These are phyloP conservation scores for Lasiosphaeria miniovina DNA, from an alignment of 495 filamentous ascomycete genomes.

Conservation along the genomic window DNA sequence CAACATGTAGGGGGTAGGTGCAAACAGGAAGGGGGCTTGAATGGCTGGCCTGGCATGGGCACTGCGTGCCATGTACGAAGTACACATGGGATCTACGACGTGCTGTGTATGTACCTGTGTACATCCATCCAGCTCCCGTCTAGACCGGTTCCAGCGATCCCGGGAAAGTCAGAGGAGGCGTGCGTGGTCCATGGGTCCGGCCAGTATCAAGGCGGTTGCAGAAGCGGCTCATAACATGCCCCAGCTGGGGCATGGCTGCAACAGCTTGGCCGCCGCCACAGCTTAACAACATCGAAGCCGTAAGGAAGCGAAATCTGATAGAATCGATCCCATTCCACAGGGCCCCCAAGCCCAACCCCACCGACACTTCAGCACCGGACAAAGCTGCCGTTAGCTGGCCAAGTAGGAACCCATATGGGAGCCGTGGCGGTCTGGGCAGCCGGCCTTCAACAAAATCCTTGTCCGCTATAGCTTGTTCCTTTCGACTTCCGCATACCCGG, in stretches of 20 bases:
- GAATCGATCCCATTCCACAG: background rate
- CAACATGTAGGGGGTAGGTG: slow-evolving; percentile 12
- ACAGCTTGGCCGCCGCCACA: background rate
- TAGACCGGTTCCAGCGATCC: background rate
- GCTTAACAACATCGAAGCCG: background rate
- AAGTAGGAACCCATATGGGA: slow-evolving; percentile 11
- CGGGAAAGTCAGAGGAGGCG: background rate
- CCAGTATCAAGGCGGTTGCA: slow-evolving; percentile 7
- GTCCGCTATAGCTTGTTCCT: slow-evolving; percentile 9
- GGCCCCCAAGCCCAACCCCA: background rate
- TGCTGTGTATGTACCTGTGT: background rate
- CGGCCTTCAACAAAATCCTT: slow-evolving; percentile 6
- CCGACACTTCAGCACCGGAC: background rate
- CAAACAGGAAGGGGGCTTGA: slow-evolving; percentile 18
- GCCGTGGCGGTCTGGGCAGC: slow-evolving; percentile 10
- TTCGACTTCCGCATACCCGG: background rate
- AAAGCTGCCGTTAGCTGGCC: background rate
- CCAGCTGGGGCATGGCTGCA: background rate
- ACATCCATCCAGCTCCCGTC: too few relatives aligned
- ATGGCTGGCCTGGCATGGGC: slow-evolving; percentile 20
- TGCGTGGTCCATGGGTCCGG: slow-evolving; percentile 7
- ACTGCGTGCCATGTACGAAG: background rate
- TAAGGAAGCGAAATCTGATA: slow-evolving; percentile 4
- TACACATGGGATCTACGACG: slow-evolving; percentile 3
- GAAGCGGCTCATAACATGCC: background rate